Base-by-base conservation (phyloP, 495 filamentous ascomycete species). In the Hyaloscypha finlandica region DNA sequence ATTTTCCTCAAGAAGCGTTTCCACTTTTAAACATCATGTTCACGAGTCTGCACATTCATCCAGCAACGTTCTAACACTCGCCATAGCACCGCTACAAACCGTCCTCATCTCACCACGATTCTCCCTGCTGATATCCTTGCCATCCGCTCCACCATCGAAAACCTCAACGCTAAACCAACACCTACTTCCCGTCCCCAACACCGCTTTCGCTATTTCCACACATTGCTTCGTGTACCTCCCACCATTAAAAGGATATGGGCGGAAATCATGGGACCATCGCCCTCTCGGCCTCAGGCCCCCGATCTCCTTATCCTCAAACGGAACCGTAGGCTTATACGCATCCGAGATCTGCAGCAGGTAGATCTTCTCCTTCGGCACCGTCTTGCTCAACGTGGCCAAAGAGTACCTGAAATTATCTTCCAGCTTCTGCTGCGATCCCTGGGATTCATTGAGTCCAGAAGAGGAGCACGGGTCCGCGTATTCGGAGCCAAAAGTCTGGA, bases 91-190 rank as follows among this genome's bases (percentile, higher is more conserved):
- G 74, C 83, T 78, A 25, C 86, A 86, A 77, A 83, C 92, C 19
- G 74, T 73, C 1, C 74, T 73, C 77, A 92, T 76, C 53, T 91
- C 82, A 5, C 75, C 80, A 69, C 88, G 85, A 35, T 86, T 79
- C 71, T 42, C 83, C 85, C 56, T 84, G 16, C 42, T 12, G 5
- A 30, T 25, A 51, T 42, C 57, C 5, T 55, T 83, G 1, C 86
- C 84, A 51, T 86, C 78, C 14, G 80, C 76, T 6, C 86, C 86
- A 22, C 83, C 79, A 79, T 94, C 89, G 79, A 94, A 94, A 8
- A 92, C 85, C 78, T 94, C 91, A 65, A 91, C 85, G 2, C 86
- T 89, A 54, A 92, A 87, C 86, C 88, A 92, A 0, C 88, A 88
- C 60, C 84, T 77, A 60, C 90, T 93, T 4, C 91, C 90, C 2